A percentile compares a stretch with the other conserved stretches of the same genome.
Evolutionary conservation across 1,139 yeast genomes (phyloP).

Genomic region (Candida frijolesensis): DNA sequence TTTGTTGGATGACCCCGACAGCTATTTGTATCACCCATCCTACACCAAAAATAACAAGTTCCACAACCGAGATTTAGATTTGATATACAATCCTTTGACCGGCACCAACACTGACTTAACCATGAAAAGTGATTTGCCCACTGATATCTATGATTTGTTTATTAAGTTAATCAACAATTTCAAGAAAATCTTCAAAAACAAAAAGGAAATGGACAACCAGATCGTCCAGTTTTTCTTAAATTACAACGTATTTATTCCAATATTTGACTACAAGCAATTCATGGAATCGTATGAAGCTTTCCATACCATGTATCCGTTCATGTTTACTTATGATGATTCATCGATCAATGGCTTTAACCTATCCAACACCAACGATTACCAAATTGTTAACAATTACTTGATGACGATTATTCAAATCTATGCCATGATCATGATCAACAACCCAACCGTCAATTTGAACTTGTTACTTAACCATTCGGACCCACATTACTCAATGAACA

Average conservation of each 20-base stretch:
- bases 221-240: constrained; percentile 56
- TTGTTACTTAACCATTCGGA: constrained; percentile 41
- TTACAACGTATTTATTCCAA: constrained; percentile 60
- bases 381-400: constrained; percentile 52
- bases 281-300: constrained; percentile 60
- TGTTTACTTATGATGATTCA: constrained; percentile 52
- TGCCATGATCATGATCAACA: constrained; percentile 51
- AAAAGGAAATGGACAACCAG: constrained; percentile 53
- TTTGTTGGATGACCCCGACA: constrained; percentile 46
- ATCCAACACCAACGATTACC: constrained; percentile 50
- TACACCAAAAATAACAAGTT: constrained; percentile 41
- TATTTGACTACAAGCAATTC: constrained; percentile 59
- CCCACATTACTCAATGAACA: constrained; percentile 33
- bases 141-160: constrained; percentile 47
- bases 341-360: constrained; percentile 53
- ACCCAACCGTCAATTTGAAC: constrained; percentile 47
- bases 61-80: constrained; percentile 44
- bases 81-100: constrained; percentile 48
- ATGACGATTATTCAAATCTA: constrained; percentile 48
- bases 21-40: constrained; percentile 47
- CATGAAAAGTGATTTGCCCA: constrained; percentile 30
- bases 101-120: constrained; percentile 20
- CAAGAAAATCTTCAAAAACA: constrained; percentile 44
- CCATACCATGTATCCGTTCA: constrained; percentile 57
- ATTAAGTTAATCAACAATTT: constrained; percentile 49